Conservation (phyloP, 208 protist genomes). For the Acanthamoeba royreba region DNA sequence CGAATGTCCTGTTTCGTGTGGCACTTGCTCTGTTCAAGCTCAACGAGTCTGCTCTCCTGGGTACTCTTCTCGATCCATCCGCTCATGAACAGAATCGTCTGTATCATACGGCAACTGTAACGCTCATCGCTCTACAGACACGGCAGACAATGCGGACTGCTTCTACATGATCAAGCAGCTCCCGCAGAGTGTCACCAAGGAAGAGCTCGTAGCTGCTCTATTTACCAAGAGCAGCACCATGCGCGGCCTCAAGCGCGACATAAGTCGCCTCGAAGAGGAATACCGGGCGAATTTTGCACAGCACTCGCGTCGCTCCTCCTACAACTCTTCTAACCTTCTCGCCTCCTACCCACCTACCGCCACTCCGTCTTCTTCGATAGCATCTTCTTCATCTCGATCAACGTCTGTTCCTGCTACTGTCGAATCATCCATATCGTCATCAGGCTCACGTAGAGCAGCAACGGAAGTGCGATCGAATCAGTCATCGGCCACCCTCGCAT, state of each 20-base stretch:
- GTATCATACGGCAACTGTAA: not conserved
- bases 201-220: not conserved
- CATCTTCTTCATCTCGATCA: not conserved
- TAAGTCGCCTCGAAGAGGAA: not conserved
- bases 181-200: not conserved
- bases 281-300: not conserved
- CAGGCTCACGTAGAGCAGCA: no score
- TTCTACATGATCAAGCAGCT: slow-evolving; percentile 44
- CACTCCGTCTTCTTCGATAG: not conserved
- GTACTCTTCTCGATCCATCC: no score
- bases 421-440: not conserved
- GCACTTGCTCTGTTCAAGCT: slow-evolving; percentile 58
- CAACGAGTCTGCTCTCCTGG: slow-evolving; percentile 57
- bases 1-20: slow-evolving; percentile 72
- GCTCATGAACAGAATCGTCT: no score
- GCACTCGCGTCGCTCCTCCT: not conserved
- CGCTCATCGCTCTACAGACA: not conserved
- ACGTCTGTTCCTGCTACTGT: no score
- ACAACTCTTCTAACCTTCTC: not conserved
- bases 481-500: no score
- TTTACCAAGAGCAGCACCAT: not conserved
- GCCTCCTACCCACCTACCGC: not conserved
- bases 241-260: not conserved
- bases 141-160: not conserved
- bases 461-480: no score